These are phyloP conservation scores for Isabelozyma pseudorhagii DNA, from an alignment of 805 yeast species.

Conservation along the genomic window DNA sequence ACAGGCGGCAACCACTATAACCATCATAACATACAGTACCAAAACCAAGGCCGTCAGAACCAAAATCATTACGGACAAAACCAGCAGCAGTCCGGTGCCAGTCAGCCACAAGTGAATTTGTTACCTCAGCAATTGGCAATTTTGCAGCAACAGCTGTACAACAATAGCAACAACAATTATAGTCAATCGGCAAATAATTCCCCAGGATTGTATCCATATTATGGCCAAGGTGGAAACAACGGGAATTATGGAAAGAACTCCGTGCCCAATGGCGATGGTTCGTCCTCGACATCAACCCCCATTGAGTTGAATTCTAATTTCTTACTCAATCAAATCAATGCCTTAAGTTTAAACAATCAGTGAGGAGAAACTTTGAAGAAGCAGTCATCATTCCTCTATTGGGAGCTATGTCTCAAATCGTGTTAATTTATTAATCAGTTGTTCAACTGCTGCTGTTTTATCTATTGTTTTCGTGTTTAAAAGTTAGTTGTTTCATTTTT, in stretches of 20 bases:
- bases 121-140: slow-evolving; percentile 21
- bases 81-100: slow-evolving; percentile 9
- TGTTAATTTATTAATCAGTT: no score
- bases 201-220: slow-evolving; percentile 18
- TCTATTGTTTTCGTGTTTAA: not conserved
- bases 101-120: slow-evolving; percentile 4
- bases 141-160: slow-evolving; percentile 14
- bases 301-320: slow-evolving; percentile 5
- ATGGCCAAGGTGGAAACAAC: slow-evolving; percentile 2
- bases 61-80: slow-evolving; percentile 7
- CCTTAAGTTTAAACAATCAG: slow-evolving; percentile 27
- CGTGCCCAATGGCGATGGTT: not conserved
- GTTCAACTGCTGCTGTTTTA: not conserved
- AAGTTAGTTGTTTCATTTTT: not conserved
- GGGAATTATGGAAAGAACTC: not conserved
- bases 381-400: no score
- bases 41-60: slow-evolving; percentile 1
- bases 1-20: slow-evolving; percentile 7
- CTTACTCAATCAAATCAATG: slow-evolving; percentile 28
- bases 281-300: not conserved
- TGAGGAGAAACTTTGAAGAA: not conserved
- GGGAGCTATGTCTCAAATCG: no score
- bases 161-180: slow-evolving; percentile 13
- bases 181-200: slow-evolving; percentile 18
- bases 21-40: slow-evolving; percentile 5